Percentiles rank a stretch among this genome's conserved stretches.
These are phyloP conservation scores for Leccinum disarticulatum DNA, from an alignment of 768 basidiomycete species.

Conservation along the genomic window DNA sequence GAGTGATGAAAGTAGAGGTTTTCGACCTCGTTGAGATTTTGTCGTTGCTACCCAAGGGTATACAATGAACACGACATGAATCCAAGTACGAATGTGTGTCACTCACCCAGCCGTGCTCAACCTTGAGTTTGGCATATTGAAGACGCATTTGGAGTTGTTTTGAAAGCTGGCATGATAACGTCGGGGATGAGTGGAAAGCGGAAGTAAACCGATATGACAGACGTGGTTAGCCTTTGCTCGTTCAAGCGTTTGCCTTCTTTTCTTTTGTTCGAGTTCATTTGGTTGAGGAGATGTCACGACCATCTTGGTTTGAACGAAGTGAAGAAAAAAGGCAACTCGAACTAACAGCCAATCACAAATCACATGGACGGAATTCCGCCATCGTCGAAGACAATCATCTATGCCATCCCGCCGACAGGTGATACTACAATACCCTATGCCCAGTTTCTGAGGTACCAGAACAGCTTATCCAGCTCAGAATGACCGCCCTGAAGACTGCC, in stretches of 20 bases:
- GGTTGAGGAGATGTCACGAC: slow-evolving; percentile 25
- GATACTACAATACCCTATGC: not conserved
- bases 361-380: not conserved
- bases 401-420: not conserved
- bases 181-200: not conserved
- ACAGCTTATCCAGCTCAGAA: not conserved
- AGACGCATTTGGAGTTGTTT: slow-evolving; percentile 71
- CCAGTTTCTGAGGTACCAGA: not conserved
- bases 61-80: not conserved
- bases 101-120: slow-evolving; percentile 80
- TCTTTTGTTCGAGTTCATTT: slow-evolving; percentile 35
- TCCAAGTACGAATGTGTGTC: not conserved
- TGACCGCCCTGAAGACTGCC: not conserved
- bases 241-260: slow-evolving; percentile 52
- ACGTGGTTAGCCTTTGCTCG: slow-evolving; percentile 60
- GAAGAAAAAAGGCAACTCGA: not conserved
- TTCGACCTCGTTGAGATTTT: slow-evolving; percentile 79
- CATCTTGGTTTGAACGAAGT: slow-evolving; percentile 9
- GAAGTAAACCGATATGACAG: slow-evolving; percentile 20
- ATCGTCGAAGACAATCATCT: not conserved
- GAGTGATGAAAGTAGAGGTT: slow-evolving; percentile 80
- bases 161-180: slow-evolving; percentile 47
- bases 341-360: not conserved
- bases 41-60: slow-evolving; percentile 54
- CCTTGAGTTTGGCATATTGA: slow-evolving; percentile 76